Base-by-base conservation (phyloP, 805 yeast genomes). In the Candida nemodendra region DNA sequence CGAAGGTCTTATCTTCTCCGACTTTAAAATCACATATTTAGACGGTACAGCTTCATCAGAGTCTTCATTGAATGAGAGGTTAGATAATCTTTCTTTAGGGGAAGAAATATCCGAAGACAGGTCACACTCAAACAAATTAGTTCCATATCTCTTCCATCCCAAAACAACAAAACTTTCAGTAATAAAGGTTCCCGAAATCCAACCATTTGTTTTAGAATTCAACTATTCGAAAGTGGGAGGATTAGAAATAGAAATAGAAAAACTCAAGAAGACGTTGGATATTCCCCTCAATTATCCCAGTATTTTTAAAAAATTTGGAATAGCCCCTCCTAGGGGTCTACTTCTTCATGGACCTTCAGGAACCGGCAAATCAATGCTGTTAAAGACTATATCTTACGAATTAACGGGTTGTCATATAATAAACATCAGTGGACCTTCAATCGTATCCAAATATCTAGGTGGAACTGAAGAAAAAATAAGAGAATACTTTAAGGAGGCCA, bases 301-400 rank as follows among this genome's bases (percentile, higher is more conserved):
- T 5, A 62, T 88, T 22, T 91, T 90, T 52, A 71, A 81, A 6
- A 79, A 84, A 38, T 93, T 91, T 65, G 89, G 91, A n/a, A 82
- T 89, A 14, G 72, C 82, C 7, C 97, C 99, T 7, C 96, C 96
- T 11, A 70, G 96, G 18, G 98, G 98, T 29, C 85, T 93, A 1
- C 61, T 93, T 21, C 64, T 93, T n/a, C 95, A 90, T 64, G 99
- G 99, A 0, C 95, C 97, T 3, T 93, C 98, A 2, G 99, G 99
- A 3, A 91, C 97, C 0, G 99, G 99, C 35, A 91, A 91, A 59
- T 85, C 97, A 1, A 78, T 90, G 87, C 70, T 93, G 6, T 68
- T 93, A 25, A 74, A 85, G 38, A 83, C 95, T 18, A 79, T 91
- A 8, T 95, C 96, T 0, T 71, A 78, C 45, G 91, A 84, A 41